Conservation (phyloP, 305 asterid genomes). For the Fraxinus sp. region DNA sequence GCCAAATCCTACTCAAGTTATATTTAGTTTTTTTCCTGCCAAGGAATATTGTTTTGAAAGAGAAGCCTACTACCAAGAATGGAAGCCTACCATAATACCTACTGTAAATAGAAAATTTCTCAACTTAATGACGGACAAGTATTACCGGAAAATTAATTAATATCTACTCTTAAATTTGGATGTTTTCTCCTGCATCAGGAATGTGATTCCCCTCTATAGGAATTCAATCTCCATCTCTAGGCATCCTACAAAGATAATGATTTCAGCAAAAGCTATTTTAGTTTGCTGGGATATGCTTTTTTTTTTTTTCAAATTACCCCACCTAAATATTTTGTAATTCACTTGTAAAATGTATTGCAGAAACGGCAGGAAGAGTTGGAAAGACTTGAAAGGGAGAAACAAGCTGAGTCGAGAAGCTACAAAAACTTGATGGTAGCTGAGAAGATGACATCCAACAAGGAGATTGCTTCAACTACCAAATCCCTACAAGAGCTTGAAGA, state of each 20-base stretch:
- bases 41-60: not conserved
- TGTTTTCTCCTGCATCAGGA: not conserved
- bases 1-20: not conserved
- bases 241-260: not conserved
- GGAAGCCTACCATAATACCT: not conserved
- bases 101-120: not conserved
- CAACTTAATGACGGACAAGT: not conserved
- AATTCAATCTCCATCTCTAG: not conserved
- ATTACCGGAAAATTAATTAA: not conserved
- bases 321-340: not conserved
- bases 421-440: slow-evolving; percentile 94
- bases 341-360: slow-evolving; percentile 35
- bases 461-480: slow-evolving; percentile 77
- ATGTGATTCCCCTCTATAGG: not conserved
- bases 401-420: slow-evolving; percentile 86
- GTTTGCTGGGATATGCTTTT: not conserved
- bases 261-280: not conserved
- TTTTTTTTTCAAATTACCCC: not conserved
- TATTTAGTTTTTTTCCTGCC: not conserved
- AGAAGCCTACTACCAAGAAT: not conserved
- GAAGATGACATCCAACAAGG: slow-evolving; percentile 95
- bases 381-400: slow-evolving; percentile 83
- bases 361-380: slow-evolving; percentile 82
- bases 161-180: not conserved
- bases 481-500: slow-evolving; percentile 93